Conservation (phyloP, 75 land plant species). For the Selaginella tamariscina region DNA sequence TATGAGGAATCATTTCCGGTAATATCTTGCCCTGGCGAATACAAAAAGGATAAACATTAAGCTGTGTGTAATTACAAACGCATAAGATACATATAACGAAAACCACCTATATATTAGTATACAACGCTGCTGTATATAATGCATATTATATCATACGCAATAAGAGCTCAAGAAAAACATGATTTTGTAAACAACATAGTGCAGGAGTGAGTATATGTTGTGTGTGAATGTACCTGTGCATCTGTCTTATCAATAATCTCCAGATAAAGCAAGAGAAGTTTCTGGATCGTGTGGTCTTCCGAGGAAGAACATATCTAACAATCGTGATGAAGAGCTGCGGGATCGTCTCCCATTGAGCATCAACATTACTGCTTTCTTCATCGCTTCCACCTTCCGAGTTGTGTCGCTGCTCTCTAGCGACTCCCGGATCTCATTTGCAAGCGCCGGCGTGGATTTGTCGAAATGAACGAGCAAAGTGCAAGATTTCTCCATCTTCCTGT, state of each 20-base stretch:
- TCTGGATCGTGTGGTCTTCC: slow-evolving; percentile 81
- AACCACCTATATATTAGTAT: too few species aligned
- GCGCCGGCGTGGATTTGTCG: slow-evolving; percentile 79
- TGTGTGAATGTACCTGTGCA: too few species aligned
- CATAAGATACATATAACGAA: too few species aligned
- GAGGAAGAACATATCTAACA: slow-evolving; percentile 79
- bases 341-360: slow-evolving; percentile 70
- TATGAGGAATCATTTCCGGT: slow-evolving; percentile 79
- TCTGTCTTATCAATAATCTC: slow-evolving; percentile 81
- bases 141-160: too few species aligned
- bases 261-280: slow-evolving; percentile 60
- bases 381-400: slow-evolving; percentile 51
- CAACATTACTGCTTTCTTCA: slow-evolving; percentile 87
- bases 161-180: too few species aligned
- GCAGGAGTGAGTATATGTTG: too few species aligned
- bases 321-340: slow-evolving; percentile 92
- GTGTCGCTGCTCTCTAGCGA: slow-evolving; percentile 63
- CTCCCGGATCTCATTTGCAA: slow-evolving; percentile 93
- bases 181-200: too few species aligned
- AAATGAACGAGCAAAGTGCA: slow-evolving; percentile 61
- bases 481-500: slow-evolving; percentile 82
- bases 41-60: too few species aligned
- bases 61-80: too few species aligned
- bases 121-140: too few species aligned
- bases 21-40: slow-evolving; percentile 45